phyloP scores from a whole-genome alignment of 257 asterid species.

The Solanum appendiculatum region DNA sequence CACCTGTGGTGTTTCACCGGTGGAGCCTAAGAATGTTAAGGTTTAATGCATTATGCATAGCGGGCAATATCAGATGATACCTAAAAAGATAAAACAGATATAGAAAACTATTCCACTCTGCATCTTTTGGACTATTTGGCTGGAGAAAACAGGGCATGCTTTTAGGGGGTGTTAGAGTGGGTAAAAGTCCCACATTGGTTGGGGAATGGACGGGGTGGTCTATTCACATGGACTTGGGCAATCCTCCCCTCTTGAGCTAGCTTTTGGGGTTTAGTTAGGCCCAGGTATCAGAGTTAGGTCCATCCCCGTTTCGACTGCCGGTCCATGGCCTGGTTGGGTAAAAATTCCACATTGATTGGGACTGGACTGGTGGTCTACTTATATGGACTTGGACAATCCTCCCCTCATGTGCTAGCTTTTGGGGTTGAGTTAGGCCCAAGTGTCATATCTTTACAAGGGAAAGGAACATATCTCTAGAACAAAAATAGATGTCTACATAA shows the following conservation, averaged over 20 bases:
- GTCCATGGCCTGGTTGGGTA: no score
- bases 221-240: no score
- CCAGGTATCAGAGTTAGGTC: no score
- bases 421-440: accelerated
- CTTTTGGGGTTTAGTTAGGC: no score
- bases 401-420: no score
- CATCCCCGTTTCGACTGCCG: no score
- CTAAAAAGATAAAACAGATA: background rate
- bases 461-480: no score
- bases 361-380: background rate
- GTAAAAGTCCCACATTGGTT: background rate
- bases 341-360: no score
- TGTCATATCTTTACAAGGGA: background rate
- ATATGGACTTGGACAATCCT: background rate
- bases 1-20: background rate
- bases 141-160: background rate
- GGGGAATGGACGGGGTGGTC: no score
- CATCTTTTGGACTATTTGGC: background rate
- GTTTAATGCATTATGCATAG: background rate
- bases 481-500: no score
- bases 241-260: no score
- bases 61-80: background rate
- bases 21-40: background rate
- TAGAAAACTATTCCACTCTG: background rate
- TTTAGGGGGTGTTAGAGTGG: background rate